A percentile compares a stretch with the other conserved stretches of the same genome.
phyloP scores from a whole-genome alignment of 768 basidiomycete genomes.

The Termitomyces titanicus region DNA sequence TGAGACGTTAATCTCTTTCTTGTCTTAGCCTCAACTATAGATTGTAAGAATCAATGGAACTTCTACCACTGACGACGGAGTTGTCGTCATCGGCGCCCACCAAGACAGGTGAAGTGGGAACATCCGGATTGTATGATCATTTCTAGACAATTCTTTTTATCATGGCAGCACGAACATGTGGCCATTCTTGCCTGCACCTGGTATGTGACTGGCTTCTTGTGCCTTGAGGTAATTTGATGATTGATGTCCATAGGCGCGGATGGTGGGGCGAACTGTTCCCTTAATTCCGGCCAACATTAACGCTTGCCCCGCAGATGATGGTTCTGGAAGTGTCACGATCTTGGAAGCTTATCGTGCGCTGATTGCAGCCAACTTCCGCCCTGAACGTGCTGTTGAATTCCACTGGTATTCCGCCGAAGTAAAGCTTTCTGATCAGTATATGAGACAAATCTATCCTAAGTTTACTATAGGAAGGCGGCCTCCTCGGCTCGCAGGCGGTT shows the following conservation, averaged over 20 bases:
- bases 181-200: conserved; percentile 77
- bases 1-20: conserved; percentile 1
- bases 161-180: conserved; percentile 62
- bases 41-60: conserved; percentile 76
- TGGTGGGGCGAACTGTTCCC: conserved; percentile 28
- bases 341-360: conserved; percentile 73
- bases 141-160: conserved; percentile 6
- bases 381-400: conserved; percentile 67
- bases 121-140: conserved; percentile 1
- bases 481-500: conserved; percentile 88
- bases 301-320: conserved; percentile 52
- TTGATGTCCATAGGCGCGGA: conserved; percentile 39
- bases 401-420: conserved; percentile 86
- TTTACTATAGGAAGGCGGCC: conserved; percentile 66
- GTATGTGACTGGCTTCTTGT: conserved; percentile 33
- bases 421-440: conserved; percentile 13
- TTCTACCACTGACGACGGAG: conserved; percentile 52
- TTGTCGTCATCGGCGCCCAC: conserved; percentile 76
- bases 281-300: conserved; percentile 17
- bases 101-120: conserved; percentile 63
- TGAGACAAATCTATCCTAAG: conserved; percentile 9
- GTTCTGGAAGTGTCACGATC: conserved; percentile 77
- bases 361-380: conserved; percentile 64
- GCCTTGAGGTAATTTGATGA: conserved; percentile 18
- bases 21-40: conserved; percentile 33